These are phyloP conservation scores for Blastocystis sp. DNA, from an alignment of 352 stramenopile species.

Conservation along the genomic window DNA sequence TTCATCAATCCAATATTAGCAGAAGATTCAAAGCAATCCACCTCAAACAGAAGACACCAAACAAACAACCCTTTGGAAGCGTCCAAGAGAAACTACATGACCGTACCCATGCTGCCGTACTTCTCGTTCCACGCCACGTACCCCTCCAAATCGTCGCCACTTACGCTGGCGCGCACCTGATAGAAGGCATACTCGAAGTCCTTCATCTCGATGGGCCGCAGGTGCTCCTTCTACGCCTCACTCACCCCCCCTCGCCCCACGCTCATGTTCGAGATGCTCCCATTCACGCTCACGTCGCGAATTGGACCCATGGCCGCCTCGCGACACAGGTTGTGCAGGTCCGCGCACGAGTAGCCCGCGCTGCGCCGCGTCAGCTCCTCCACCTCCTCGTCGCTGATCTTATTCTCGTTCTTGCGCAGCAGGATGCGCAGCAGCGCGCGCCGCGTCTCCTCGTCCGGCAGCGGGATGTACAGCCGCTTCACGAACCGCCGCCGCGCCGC, in stretches of 20 bases:
- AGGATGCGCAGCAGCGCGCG: conserved; percentile 81
- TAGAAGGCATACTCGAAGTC: conserved; percentile 90
- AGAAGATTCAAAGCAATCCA: too few relatives aligned
- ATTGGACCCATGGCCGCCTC: conserved; percentile 96
- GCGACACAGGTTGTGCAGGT: conserved; percentile 91
- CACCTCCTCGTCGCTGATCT: conserved; percentile 82
- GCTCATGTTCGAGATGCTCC: conserved; percentile 83
- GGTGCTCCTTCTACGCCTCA: conserved; percentile 71
- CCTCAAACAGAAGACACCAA: background rate
- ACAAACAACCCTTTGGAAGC: conserved; percentile 2
- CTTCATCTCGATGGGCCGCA: conserved; percentile 87
- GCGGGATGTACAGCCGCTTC: conserved; percentile 96
- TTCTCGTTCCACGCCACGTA: conserved; percentile 88
- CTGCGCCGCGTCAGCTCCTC: conserved; percentile 72
- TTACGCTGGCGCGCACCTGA: conserved; percentile 89
- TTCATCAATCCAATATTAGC: too few relatives aligned
- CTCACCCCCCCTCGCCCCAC: conserved; percentile 46
- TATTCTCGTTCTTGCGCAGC: conserved; percentile 86
- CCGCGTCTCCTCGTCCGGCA: conserved; percentile 83
- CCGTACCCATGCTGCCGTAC: conserved; percentile 81
- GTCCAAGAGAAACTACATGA: conserved; percentile 38
- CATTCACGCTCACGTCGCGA: conserved; percentile 76
- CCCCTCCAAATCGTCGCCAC: conserved; percentile 85
- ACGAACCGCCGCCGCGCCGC: conserved; percentile 85
- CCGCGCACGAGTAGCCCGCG: conserved; percentile 90